These are phyloP conservation scores for Saksenaea oblongispora DNA, from an alignment of 371 early-diverging fungal genomes.

Conservation along the genomic window DNA sequence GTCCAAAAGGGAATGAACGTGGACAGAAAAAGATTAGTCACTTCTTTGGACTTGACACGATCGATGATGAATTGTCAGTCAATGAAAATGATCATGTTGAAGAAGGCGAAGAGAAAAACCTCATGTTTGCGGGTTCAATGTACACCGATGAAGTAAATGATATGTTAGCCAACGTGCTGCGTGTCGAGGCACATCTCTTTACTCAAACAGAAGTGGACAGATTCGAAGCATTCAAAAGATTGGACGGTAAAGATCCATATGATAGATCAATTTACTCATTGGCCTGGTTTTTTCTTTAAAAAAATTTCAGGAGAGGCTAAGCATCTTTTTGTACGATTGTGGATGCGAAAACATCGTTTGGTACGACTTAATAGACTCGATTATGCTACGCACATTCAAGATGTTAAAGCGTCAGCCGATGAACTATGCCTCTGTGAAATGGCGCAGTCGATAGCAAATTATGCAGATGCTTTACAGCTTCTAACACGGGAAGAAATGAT, in stretches of 20 bases:
- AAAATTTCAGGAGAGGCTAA: constrained; percentile 42
- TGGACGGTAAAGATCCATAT: constrained; percentile 37
- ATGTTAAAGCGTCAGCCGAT: constrained; percentile 23
- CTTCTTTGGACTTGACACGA: background rate
- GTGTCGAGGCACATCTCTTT: constrained; percentile 56
- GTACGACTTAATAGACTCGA: constrained; percentile 42
- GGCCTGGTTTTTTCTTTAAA: background rate
- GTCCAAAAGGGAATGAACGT: background rate
- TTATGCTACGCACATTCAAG: constrained; percentile 26
- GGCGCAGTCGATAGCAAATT: constrained; percentile 14
- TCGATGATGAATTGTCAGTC: background rate
- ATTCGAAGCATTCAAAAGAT: constrained; percentile 34
- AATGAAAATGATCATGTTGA: background rate
- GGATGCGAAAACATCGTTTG: constrained; percentile 63
- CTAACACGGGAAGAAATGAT: constrained; percentile 39
- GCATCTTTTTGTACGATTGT: constrained; percentile 65
- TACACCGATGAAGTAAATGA: constrained; percentile 58
- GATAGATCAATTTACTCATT: background rate
- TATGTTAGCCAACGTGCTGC: constrained; percentile 58
- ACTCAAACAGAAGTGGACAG: constrained; percentile 44
- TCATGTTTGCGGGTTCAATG: constrained; percentile 32
- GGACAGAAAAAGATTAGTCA: background rate
- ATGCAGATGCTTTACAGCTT: constrained; percentile 33
- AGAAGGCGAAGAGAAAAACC: background rate
- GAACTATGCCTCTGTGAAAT: constrained; percentile 3